Conservation (phyloP, 2,329 filamentous ascomycete species). For the Xylariales sp. region DNA sequence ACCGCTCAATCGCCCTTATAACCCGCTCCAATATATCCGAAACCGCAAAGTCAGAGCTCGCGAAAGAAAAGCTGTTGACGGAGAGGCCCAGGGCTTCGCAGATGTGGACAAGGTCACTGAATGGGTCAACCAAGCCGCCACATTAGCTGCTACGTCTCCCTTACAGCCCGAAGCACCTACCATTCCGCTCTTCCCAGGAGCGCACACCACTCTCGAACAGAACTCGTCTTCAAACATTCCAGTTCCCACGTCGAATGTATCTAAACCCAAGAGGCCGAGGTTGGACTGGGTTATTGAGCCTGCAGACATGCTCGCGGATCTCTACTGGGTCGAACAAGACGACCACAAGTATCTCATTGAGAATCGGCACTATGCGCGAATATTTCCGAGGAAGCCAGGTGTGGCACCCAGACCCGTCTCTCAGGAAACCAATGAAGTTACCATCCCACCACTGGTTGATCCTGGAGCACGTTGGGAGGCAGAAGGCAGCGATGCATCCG, state of each 20-base stretch:
- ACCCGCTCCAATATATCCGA: slow-evolving; percentile 87
- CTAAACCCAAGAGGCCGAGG: slow-evolving; percentile 65
- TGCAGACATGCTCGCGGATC: slow-evolving; percentile 81
- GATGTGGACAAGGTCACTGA: slow-evolving; percentile 65
- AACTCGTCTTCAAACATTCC: slow-evolving; percentile 33
- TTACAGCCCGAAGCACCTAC: slow-evolving; percentile 28
- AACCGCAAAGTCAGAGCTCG: slow-evolving; percentile 82
- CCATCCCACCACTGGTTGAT: slow-evolving; percentile 7
- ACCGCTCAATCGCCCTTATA: slow-evolving; percentile 67
- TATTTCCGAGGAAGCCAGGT: slow-evolving; percentile 49
- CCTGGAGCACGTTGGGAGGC: background rate
- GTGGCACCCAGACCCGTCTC: slow-evolving; percentile 10
- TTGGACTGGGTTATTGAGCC: slow-evolving; percentile 83
- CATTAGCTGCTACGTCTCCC: slow-evolving; percentile 35
- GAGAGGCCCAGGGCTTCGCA: slow-evolving; percentile 70
- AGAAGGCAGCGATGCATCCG: slow-evolving; percentile 2
- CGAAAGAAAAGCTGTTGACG: slow-evolving; percentile 69
- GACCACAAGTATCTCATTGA: slow-evolving; percentile 78
- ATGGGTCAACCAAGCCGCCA: slow-evolving; percentile 71
- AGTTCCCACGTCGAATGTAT: slow-evolving; percentile 35
- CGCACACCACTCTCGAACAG: slow-evolving; percentile 40
- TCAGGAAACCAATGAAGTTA: slow-evolving; percentile 14
- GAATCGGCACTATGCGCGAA: slow-evolving; percentile 68
- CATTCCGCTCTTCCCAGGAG: slow-evolving; percentile 42
- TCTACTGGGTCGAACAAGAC: slow-evolving; percentile 82